Evolutionary conservation across 2,329 filamentous ascomycete genomes (phyloP).

Genomic region (Venturia pyrina): DNA sequence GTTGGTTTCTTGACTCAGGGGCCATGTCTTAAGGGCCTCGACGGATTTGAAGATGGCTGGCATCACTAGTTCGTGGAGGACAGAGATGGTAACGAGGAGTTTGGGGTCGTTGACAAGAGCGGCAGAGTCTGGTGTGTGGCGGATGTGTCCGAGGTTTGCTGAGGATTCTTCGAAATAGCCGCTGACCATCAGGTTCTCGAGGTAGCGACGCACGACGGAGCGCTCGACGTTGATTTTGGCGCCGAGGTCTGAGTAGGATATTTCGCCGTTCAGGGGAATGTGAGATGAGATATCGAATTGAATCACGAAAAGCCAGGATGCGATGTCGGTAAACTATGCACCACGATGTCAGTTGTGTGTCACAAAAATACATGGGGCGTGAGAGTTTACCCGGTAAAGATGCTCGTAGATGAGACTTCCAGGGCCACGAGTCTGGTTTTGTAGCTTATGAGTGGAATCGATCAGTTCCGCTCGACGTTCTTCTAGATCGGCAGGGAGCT

Average conservation of each 20-base stretch:
- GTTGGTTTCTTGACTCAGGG: background rate
- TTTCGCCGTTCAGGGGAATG: background rate
- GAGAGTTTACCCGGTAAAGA: background rate
- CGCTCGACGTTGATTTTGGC: background rate
- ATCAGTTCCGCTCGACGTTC: background rate
- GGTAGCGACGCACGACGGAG: background rate
- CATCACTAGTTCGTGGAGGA: background rate
- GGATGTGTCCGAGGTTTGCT: background rate
- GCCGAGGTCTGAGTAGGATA: conserved; percentile 2
- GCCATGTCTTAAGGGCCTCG: background rate
- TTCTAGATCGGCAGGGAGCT: no score
- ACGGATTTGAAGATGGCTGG: background rate
- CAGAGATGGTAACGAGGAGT: background rate
- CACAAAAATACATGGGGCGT: background rate
- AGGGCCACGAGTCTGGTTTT: background rate
- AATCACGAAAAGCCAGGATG: background rate
- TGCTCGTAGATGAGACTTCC: background rate
- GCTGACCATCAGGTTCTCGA: background rate
- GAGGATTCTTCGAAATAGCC: background rate
- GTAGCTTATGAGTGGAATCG: background rate
- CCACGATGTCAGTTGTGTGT: background rate
- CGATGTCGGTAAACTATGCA: background rate
- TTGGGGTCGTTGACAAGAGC: background rate
- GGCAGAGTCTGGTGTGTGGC: background rate
- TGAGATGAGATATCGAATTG: background rate